phyloP scores from a whole-genome alignment of 768 basidiomycete species.

The Clitopilus hobsonii region DNA sequence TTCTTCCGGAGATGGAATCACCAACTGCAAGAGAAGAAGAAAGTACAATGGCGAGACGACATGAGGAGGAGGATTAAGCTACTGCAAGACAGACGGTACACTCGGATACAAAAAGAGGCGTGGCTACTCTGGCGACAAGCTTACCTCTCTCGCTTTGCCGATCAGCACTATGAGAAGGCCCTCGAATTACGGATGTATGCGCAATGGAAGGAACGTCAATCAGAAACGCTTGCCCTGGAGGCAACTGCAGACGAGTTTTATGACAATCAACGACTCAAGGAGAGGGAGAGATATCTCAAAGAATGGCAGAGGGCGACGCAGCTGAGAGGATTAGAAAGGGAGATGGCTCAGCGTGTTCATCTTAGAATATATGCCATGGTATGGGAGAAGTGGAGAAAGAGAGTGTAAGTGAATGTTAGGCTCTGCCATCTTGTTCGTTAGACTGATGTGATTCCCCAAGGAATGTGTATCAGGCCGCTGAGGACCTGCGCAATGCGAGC shows the following conservation, averaged over 20 bases:
- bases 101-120: slow-evolving; percentile 46
- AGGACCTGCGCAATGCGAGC: slow-evolving; percentile 32
- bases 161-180: slow-evolving; percentile 42
- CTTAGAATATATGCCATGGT: slow-evolving; percentile 43
- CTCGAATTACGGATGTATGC: slow-evolving; percentile 38
- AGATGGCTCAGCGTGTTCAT: slow-evolving; percentile 38
- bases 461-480: slow-evolving; percentile 36
- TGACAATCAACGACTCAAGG: slow-evolving; percentile 29
- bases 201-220: slow-evolving; percentile 50
- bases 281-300: slow-evolving; percentile 43
- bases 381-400: slow-evolving; percentile 46
- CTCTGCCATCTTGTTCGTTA: background rate
- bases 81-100: slow-evolving; percentile 52
- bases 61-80: slow-evolving; percentile 70
- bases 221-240: slow-evolving; percentile 38
- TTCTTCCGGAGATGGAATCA: slow-evolving; percentile 49
- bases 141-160: slow-evolving; percentile 45
- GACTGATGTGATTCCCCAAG: slow-evolving; percentile 29
- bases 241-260: slow-evolving; percentile 45
- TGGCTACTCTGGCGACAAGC: slow-evolving; percentile 67
- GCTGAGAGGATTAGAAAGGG: slow-evolving; percentile 39
- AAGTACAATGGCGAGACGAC: slow-evolving; percentile 57
- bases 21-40: slow-evolving; percentile 49
- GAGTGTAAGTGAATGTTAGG: slow-evolving; percentile 15
- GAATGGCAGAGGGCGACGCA: slow-evolving; percentile 48